Conservation (phyloP, 768 basidiomycete species). For the Russula lepida region DNA sequence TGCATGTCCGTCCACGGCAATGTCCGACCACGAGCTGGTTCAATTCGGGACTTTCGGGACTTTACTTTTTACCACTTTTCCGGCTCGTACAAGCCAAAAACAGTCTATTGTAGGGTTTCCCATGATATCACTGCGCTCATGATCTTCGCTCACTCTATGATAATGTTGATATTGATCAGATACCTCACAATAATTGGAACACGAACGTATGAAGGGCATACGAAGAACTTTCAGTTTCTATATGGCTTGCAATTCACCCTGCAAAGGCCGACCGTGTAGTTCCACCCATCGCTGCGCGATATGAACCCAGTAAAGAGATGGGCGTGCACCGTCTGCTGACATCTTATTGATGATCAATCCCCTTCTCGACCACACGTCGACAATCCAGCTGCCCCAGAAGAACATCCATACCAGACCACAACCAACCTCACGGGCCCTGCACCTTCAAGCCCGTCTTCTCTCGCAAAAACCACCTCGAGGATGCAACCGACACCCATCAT, state of each 20-base stretch:
- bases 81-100: too few species aligned
- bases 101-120: too few species aligned
- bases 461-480: constrained; percentile 14
- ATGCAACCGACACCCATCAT: constrained; percentile 16
- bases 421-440: constrained; percentile 14
- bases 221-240: not conserved
- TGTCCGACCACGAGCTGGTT: too few species aligned
- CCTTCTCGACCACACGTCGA: constrained; percentile 18
- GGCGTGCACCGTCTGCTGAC: constrained; percentile 5
- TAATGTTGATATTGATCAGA: too few species aligned
- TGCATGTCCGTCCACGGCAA: too few species aligned
- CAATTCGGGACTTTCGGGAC: too few species aligned
- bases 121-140: too few species aligned
- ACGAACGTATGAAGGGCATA: not conserved
- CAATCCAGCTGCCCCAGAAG: constrained; percentile 14
- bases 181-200: not conserved
- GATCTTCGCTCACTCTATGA: too few species aligned
- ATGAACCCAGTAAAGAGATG: constrained; percentile 17
- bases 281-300: constrained; percentile 19
- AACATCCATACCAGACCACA: constrained; percentile 17
- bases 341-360: constrained; percentile 17
- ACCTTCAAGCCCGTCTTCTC: constrained; percentile 12
- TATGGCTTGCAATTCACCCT: not conserved
- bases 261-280: constrained; percentile 12
- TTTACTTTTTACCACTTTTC: too few species aligned